phyloP scores from a whole-genome alignment of 1,139 yeast genomes.

The Lodderomyces parapsilosis region DNA sequence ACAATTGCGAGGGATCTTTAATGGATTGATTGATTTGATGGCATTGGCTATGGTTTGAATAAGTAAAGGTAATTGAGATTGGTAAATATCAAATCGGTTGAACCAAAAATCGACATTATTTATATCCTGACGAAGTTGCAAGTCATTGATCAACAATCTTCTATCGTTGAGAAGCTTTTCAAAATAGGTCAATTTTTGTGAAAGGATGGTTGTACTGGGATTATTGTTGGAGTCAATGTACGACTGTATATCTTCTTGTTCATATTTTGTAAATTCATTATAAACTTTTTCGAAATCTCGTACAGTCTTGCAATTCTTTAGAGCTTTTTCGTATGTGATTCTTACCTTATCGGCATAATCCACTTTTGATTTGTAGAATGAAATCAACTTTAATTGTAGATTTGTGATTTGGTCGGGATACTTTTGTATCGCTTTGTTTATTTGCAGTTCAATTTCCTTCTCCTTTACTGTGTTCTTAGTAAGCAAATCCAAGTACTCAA shows the following conservation, averaged over 20 bases:
- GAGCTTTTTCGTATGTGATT: constrained; percentile 48
- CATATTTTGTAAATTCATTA: constrained; percentile 63
- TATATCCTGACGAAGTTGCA: constrained; percentile 60
- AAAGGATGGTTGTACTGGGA: constrained; percentile 25
- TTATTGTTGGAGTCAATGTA: constrained; percentile 17
- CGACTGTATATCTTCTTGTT: constrained; percentile 39
- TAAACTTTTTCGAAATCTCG: constrained; percentile 65
- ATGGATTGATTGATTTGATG: constrained; percentile 64
- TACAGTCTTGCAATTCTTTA: constrained; percentile 47
- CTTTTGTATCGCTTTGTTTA: constrained; percentile 21
- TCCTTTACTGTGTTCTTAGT: constrained; percentile 14
- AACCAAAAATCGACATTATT: constrained; percentile 71
- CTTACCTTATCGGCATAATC: constrained; percentile 43
- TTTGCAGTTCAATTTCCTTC: constrained; percentile 8
- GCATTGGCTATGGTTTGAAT: constrained; percentile 67
- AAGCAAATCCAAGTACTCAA: constrained; percentile 48
- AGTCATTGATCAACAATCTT: constrained; percentile 60
- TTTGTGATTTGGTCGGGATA: constrained; percentile 64
- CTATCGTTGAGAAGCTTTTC: constrained; percentile 58
- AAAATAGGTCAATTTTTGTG: constrained; percentile 48
- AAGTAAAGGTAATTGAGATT: constrained; percentile 35
- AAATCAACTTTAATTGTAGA: constrained; percentile 51
- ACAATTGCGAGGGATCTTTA: constrained; percentile 39
- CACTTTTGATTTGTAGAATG: constrained; percentile 41
- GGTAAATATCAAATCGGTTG: constrained; percentile 44